A percentile compares a stretch with the other conserved stretches of the same genome.
These are phyloP conservation scores for Solanum lycopersicoides DNA, from an alignment of 257 asterid species.

Conservation along the genomic window DNA sequence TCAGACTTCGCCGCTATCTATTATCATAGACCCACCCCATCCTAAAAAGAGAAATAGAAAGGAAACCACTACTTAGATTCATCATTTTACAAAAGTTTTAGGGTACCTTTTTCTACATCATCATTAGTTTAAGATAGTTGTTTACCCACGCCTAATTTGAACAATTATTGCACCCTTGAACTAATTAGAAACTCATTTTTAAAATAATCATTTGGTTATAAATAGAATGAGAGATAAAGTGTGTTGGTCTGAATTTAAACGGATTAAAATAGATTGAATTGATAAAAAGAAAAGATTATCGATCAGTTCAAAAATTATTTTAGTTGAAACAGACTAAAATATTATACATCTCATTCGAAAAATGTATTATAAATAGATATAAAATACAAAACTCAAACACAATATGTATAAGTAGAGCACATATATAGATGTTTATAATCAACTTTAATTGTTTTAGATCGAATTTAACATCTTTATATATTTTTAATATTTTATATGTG, in stretches of 20 bases:
- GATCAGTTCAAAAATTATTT: not conserved
- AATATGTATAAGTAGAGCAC: not conserved
- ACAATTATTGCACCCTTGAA: slow-evolving; percentile 40
- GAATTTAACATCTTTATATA: no score
- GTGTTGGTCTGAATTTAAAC: not conserved
- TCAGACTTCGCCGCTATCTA: not conserved
- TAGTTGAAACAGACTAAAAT: not conserved
- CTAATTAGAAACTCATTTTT: not conserved
- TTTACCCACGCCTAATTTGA: slow-evolving; percentile 45
- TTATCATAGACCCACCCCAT: not conserved
- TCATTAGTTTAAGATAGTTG: slow-evolving; percentile 45
- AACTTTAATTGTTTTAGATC: no score
- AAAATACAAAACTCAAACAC: not conserved
- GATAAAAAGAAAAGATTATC: no score
- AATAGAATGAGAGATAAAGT: not conserved
- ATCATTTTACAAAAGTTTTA: slow-evolving; percentile 22
- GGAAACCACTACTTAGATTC: not conserved
- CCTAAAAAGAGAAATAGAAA: not conserved
- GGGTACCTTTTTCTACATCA: slow-evolving; percentile 25
- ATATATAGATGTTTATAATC: not conserved
- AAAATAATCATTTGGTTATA: not conserved
- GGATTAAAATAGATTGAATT: no score
- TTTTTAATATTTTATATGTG: no score
- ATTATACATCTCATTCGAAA: no score
- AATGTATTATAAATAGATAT: not conserved